phyloP scores from a whole-genome alignment of 371 early-diverging fungal genomes.

The Chytridium lagenaria region DNA sequence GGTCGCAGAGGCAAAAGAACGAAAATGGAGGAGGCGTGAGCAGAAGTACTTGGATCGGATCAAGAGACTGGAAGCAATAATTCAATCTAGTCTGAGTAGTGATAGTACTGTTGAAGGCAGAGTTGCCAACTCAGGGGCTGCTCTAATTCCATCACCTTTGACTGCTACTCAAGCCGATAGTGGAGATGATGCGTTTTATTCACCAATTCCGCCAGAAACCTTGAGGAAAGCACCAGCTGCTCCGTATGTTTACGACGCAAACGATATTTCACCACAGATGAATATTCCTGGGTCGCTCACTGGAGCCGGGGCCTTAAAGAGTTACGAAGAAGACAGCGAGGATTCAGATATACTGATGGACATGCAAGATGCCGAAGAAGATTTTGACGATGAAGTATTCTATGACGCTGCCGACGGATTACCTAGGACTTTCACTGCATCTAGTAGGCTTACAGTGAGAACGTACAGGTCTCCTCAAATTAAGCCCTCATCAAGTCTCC shows the following conservation, averaged over 20 bases:
- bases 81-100: neutral
- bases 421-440: neutral
- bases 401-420: constrained; percentile 61
- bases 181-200: neutral
- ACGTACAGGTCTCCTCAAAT: neutral
- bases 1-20: constrained; percentile 53
- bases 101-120: too few relatives aligned
- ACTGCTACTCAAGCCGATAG: neutral
- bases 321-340: constrained; percentile 7
- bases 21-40: constrained; percentile 53
- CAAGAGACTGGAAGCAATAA: constrained; percentile 9
- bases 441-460: neutral
- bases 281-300: neutral
- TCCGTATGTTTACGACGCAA: neutral
- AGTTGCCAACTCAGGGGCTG: too few relatives aligned
- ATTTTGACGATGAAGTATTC: constrained; percentile 67
- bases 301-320: neutral
- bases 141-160: neutral
- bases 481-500: neutral
- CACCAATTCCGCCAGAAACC: neutral
- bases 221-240: neutral
- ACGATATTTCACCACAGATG: constrained; percentile 9
- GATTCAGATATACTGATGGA: constrained; percentile 19
- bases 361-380: constrained; percentile 40
- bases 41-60: constrained; percentile 57